Evolutionary conservation across 768 basidiomycete species (phyloP), one percentile per base, ranked within the genome.

Genomic region (Boletus pseudopeckii): DNA sequence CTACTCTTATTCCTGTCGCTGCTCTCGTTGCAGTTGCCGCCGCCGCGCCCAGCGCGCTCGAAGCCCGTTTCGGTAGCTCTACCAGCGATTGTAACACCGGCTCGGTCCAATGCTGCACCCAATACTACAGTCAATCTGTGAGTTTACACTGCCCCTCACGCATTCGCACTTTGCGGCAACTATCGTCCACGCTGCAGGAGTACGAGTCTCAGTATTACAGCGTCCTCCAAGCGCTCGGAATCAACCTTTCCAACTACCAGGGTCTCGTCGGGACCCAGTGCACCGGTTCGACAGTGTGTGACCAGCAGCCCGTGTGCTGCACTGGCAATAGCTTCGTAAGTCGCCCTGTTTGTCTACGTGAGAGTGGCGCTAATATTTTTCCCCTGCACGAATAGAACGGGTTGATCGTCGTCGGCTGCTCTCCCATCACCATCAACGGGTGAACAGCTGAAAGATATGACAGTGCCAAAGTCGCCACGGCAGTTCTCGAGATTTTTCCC

Each of bases 231-330:
- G 2, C 50, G 1, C 49, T 65, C 9, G 55, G 55, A 1, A 0
- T 48, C 4, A 14, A 8, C 4, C 6, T 48, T 8, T 43, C 45
- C 10, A 1, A 0, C 6, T 0, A 38, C 11, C 1, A 8, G 0
- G 58, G 55, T 28, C 42, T 47, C 5, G 9, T 63, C 9, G 64
- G 61, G 13, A 5, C 42, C 1, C 4, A 7, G 9, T 66, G 64
- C 40, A 13, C 15, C 15, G 64, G 52, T 8, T 50, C 18, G 0
- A 34, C 48, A 1, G 1, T 14, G 1, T 65, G 64, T 34, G 34
- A 36, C 18, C 34, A 52, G 24, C 46, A 66, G 34, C 18, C 64
- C 0, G 58, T 64, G n/a, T 64, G 64, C 30, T 64, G 64, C 48
- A 52, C 36, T 7, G 45, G 40, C 4, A 53, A 64, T 3, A 22